A percentile compares a stretch with the other conserved stretches of the same genome.
phyloP scores from a whole-genome alignment of 2,329 filamentous ascomycete species.

The Beauveria bassiana region DNA sequence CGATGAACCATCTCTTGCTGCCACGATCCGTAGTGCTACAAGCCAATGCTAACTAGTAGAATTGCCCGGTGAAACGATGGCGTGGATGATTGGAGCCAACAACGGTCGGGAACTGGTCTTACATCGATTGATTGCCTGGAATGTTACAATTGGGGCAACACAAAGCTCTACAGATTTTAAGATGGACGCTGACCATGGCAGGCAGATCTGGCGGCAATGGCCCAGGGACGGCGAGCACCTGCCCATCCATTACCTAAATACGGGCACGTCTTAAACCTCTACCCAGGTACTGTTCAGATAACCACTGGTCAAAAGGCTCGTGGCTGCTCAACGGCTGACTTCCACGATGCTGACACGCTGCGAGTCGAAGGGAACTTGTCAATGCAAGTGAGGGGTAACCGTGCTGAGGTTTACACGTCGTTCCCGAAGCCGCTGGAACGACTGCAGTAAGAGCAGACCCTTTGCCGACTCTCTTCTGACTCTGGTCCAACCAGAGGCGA shows the following conservation, averaged over 20 bases:
- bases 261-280: not conserved
- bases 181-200: no score
- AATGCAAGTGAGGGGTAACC: constrained; percentile 15
- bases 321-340: not conserved
- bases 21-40: not conserved
- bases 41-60: not conserved
- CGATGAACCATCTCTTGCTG: not conserved
- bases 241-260: no score
- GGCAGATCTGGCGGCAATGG: no score
- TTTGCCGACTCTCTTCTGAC: not conserved
- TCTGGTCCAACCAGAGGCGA: not conserved
- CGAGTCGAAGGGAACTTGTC: no score
- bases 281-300: no score
- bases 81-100: not conserved
- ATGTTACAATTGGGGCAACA: not conserved
- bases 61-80: not conserved
- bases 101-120: not conserved
- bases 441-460: not conserved
- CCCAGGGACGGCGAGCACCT: no score
- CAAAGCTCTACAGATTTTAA: not conserved
- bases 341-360: not conserved
- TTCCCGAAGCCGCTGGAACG: constrained; percentile 17
- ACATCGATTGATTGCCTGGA: not conserved
- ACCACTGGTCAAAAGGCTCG: not conserved
- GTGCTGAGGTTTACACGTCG: constrained; percentile 20